Conservation (phyloP, 2,329 filamentous ascomycete genomes). For the Metarhizium sp. region DNA sequence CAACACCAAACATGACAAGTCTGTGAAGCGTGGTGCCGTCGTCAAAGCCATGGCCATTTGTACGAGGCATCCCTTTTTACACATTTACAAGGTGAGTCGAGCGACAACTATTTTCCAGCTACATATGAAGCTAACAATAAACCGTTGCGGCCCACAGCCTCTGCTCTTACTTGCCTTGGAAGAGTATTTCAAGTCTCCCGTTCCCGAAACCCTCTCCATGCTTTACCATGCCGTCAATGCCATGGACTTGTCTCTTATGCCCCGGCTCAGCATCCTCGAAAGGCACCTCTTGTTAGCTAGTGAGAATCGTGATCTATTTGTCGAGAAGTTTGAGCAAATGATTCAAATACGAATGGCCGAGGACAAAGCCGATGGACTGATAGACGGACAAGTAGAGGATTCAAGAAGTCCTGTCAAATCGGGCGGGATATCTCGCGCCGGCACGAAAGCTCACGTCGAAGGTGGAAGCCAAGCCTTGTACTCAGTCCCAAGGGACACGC, state of each 20-base stretch:
- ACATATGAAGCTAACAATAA: constrained; percentile 8
- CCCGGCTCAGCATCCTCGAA: constrained; percentile 73
- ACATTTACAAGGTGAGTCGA: constrained; percentile 82
- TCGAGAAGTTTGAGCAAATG: constrained; percentile 96
- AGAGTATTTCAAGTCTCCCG: constrained; percentile 91
- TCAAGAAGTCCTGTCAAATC: constrained; percentile 37
- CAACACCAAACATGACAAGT: constrained; percentile 94
- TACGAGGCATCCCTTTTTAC: constrained; percentile 91
- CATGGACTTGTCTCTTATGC: constrained; percentile 95
- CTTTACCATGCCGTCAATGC: constrained; percentile 89
- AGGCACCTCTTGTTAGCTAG: constrained; percentile 78
- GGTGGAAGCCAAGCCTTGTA: constrained; percentile 51
- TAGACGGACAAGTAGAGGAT: constrained; percentile 30
- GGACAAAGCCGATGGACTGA: constrained; percentile 38
- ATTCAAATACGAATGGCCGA: constrained; percentile 71
- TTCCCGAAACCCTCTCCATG: constrained; percentile 76
- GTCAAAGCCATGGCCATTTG: constrained; percentile 99
- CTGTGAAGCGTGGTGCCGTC: constrained; percentile 83
- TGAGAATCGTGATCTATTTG: constrained; percentile 91
- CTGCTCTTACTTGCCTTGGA: constrained; percentile 83
- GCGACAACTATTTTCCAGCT: neutral
- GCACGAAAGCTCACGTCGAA: constrained; percentile 53
- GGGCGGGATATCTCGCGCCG: constrained; percentile 47
- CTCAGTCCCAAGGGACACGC: constrained; percentile 80
- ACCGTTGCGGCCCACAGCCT: constrained; percentile 42